Percentiles rank a stretch among this genome's conserved stretches.
Evolutionary conservation across 805 yeast species (phyloP).

Genomic region (Saccharomycopsis sp.): DNA sequence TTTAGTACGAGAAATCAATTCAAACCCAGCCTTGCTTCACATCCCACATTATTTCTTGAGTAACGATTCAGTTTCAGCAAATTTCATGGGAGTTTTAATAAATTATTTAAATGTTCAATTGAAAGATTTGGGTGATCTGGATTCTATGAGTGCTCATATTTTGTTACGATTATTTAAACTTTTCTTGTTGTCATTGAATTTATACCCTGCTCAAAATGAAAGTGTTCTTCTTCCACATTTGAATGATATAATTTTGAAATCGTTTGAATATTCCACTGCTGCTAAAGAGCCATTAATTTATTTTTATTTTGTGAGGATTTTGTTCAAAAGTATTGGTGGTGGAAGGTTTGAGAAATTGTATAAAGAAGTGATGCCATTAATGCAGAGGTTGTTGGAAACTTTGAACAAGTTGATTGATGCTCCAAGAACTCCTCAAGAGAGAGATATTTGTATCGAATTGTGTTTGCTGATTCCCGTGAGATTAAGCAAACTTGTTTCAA

Average conservation of each 20-base stretch:
- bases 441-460: slow-evolving; percentile 90
- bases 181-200: slow-evolving; percentile 91
- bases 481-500: slow-evolving; percentile 88
- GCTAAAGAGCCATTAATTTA: slow-evolving; percentile 89
- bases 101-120: slow-evolving; percentile 68
- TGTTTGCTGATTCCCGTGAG: slow-evolving; percentile 96
- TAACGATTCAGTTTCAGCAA: slow-evolving; percentile 89
- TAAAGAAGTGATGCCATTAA: slow-evolving; percentile 84
- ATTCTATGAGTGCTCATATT: slow-evolving; percentile 69
- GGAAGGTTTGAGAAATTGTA: slow-evolving; percentile 91
- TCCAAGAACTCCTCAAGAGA: slow-evolving; percentile 81
- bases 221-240: slow-evolving; percentile 82
- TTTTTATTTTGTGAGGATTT: slow-evolving; percentile 77
- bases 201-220: slow-evolving; percentile 77
- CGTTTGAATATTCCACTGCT: slow-evolving; percentile 69
- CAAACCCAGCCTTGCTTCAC: slow-evolving; percentile 80
- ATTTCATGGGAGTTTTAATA: slow-evolving; percentile 78
- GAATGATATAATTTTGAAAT: slow-evolving; percentile 72
- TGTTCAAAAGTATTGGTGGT: slow-evolving; percentile 93
- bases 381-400: slow-evolving; percentile 81
- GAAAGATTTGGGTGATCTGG: slow-evolving; percentile 73
- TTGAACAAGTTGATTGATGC: slow-evolving; percentile 75
- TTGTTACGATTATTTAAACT: slow-evolving; percentile 81
- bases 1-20: slow-evolving; percentile 69
- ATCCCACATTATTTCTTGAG: slow-evolving; percentile 92